Conservation (phyloP, 1,284 basidiomycete genomes). For the Apiotrichum domesticum region DNA sequence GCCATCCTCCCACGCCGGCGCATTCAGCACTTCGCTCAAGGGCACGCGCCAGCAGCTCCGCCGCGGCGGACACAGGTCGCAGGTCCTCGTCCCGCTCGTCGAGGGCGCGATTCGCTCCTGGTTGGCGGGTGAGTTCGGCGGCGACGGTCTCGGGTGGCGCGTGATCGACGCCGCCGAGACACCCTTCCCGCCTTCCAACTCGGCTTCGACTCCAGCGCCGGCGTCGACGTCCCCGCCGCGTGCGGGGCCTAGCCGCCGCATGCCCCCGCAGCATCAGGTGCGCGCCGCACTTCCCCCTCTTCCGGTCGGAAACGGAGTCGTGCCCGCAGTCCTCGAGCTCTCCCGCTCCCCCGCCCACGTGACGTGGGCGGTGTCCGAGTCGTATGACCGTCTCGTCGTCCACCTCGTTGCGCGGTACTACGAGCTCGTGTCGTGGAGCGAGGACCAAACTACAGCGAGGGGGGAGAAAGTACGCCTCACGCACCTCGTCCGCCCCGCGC, state of each 20-base stretch:
- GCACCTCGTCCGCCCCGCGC: constrained; percentile 38
- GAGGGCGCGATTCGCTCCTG: constrained; percentile 36
- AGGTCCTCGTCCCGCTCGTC: constrained; percentile 32
- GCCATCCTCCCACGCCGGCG: constrained; percentile 10
- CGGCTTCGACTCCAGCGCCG: not conserved
- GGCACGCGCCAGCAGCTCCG: constrained; percentile 40
- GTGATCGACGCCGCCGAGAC: constrained; percentile 26
- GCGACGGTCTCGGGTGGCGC: constrained; percentile 21
- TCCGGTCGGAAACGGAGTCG: constrained; percentile 9
- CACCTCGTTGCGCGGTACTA: constrained; percentile 45
- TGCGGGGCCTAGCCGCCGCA: constrained; percentile 9
- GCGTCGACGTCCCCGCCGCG: not conserved
- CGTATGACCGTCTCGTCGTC: constrained; percentile 42
- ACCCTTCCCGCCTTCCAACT: constrained; percentile 13
- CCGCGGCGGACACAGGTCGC: constrained; percentile 34
- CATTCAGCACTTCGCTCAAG: constrained; percentile 41
- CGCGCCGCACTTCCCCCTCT: constrained; percentile 20
- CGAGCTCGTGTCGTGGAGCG: constrained; percentile 44
- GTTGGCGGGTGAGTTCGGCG: constrained; percentile 28
- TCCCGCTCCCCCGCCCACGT: constrained; percentile 41
- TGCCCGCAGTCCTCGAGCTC: constrained; percentile 38
- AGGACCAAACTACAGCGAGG: constrained; percentile 18
- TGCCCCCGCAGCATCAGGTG: constrained; percentile 29
- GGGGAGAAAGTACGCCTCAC: constrained; percentile 35
- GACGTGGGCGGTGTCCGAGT: constrained; percentile 38